phyloP scores from a whole-genome alignment of 306 rosid genomes.

The Calophaca sinica region DNA sequence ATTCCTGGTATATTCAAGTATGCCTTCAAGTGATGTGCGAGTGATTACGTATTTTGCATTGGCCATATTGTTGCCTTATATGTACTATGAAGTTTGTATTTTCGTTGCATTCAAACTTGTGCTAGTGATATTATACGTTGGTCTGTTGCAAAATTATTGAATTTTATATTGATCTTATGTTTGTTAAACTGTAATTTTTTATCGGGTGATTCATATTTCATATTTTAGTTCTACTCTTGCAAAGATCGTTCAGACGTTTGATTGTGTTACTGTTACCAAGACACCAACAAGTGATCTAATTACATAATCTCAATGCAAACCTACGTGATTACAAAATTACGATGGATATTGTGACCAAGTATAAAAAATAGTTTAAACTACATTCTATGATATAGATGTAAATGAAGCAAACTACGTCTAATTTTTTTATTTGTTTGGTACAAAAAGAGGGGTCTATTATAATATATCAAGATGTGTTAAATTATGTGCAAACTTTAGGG shows the following conservation, averaged over 20 bases:
- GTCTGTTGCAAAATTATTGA: not conserved
- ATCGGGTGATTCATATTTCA: not conserved
- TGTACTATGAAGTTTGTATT: not conserved
- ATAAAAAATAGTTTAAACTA: too few relatives aligned
- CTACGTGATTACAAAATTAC: too few relatives aligned
- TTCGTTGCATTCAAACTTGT: not conserved
- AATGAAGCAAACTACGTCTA: too few relatives aligned
- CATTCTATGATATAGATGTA: too few relatives aligned
- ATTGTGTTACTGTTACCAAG: too few relatives aligned
- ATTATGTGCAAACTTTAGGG: too few relatives aligned
- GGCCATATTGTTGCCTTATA: not conserved
- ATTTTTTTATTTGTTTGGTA: too few relatives aligned
- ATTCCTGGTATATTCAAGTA: constrained; percentile 68
- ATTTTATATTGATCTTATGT: not conserved
- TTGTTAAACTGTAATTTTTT: not conserved
- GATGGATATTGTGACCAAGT: too few relatives aligned
- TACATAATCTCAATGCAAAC: too few relatives aligned
- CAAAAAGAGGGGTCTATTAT: too few relatives aligned
- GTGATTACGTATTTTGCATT: not conserved
- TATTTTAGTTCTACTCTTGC: not conserved
- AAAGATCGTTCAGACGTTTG: not conserved
- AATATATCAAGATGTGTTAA: too few relatives aligned
- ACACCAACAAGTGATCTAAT: too few relatives aligned
- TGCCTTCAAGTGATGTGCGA: constrained; percentile 49
- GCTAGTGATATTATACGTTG: not conserved